A percentile compares a stretch with the other conserved stretches of the same genome.
Evolutionary conservation across 345 rosid genomes (phyloP).

Genomic region (Camelina neglecta): DNA sequence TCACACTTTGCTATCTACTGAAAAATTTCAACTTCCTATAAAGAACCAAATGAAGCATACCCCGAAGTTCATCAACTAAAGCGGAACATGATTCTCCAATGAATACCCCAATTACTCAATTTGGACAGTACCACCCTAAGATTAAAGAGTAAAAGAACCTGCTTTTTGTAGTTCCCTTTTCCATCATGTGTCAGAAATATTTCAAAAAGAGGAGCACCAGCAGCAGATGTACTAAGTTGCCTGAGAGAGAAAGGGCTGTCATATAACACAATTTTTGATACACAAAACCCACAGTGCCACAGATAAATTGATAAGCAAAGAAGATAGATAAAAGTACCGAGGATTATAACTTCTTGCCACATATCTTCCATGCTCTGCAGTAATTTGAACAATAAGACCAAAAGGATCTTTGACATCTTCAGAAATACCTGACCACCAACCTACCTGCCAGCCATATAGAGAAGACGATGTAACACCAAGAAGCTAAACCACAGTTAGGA

Average conservation of each 20-base stretch:
- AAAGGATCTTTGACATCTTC: slow-evolving; percentile 77
- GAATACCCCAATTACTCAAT: slow-evolving; percentile 5
- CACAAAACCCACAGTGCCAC: slow-evolving; percentile 10
- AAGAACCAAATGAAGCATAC: slow-evolving; percentile 17
- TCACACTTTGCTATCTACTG: slow-evolving; percentile 25
- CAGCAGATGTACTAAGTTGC: slow-evolving; percentile 75
- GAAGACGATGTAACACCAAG: slow-evolving; percentile 1
- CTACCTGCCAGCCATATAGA: slow-evolving; percentile 60
- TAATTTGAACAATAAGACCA: slow-evolving; percentile 82
- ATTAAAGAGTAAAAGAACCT: slow-evolving; percentile 55
- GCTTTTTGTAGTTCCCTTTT: slow-evolving; percentile 79
- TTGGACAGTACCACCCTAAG: slow-evolving; percentile 13
- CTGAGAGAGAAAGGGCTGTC: slow-evolving; percentile 51
- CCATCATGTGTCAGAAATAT: slow-evolving; percentile 68
- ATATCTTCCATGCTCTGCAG: slow-evolving; percentile 97
- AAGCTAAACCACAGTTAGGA: background rate
- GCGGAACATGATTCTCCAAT: background rate
- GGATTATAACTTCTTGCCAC: slow-evolving; percentile 85
- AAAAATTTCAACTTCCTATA: slow-evolving; percentile 10
- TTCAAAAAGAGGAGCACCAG: slow-evolving; percentile 83
- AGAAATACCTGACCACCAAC: slow-evolving; percentile 97
- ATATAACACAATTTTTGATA: slow-evolving; percentile 27
- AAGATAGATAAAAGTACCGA: slow-evolving; percentile 57
- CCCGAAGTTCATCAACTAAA: background rate
- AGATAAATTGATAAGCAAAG: slow-evolving; percentile 23